phyloP scores from a whole-genome alignment of 352 stramenopile genomes.

The Phytophthora europaea region DNA sequence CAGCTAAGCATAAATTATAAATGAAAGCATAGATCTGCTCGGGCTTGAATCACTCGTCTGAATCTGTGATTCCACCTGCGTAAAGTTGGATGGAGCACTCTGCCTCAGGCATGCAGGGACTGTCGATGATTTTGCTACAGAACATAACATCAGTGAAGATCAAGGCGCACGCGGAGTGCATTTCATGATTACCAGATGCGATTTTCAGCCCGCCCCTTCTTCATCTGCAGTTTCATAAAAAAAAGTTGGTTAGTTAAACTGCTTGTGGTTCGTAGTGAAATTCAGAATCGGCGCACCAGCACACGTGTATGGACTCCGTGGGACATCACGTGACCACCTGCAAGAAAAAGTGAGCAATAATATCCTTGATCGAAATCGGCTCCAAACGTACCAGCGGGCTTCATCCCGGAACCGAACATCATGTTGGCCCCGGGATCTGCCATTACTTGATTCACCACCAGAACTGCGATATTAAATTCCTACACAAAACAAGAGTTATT shows the following conservation, averaged over 20 bases:
- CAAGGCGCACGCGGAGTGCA: not conserved
- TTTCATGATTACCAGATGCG: slow-evolving; percentile 74
- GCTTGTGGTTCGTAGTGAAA: not conserved
- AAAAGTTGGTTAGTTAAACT: slow-evolving; percentile 7
- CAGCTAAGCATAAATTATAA: slow-evolving; percentile 50
- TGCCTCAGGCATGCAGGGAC: slow-evolving; percentile 87
- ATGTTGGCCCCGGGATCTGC: slow-evolving; percentile 84
- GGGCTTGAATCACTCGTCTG: slow-evolving; percentile 52
- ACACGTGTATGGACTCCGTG: slow-evolving; percentile 98
- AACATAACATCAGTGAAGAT: slow-evolving; percentile 6
- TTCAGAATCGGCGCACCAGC: slow-evolving; percentile 52
- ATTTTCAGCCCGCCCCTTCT: slow-evolving; percentile 93
- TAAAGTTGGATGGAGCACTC: slow-evolving; percentile 85
- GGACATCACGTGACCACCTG: slow-evolving; percentile 94
- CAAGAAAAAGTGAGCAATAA: not conserved
- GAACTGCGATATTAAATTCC: slow-evolving; percentile 95
- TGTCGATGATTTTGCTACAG: slow-evolving; percentile 85
- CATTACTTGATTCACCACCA: slow-evolving; percentile 95
- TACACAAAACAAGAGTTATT: slow-evolving; percentile 33
- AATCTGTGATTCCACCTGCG: slow-evolving; percentile 67
- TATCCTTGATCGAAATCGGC: not conserved
- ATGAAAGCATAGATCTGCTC: not conserved
- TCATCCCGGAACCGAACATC: slow-evolving; percentile 89
- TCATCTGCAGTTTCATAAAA: slow-evolving; percentile 60
- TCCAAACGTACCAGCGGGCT: slow-evolving; percentile 73